Base-by-base conservation (phyloP, 441 rosid genomes). In the Croton laevigatus region DNA sequence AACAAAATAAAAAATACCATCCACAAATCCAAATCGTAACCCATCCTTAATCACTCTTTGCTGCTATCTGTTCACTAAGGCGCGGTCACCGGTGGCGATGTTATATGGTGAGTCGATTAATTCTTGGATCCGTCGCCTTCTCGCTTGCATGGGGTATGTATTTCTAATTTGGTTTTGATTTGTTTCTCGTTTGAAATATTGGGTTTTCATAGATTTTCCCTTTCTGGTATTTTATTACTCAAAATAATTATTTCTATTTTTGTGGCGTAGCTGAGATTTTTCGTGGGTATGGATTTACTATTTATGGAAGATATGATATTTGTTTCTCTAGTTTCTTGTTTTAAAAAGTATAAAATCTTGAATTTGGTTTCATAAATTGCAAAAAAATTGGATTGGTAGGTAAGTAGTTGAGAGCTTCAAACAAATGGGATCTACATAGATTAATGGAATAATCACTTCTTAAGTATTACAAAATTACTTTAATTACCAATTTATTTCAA, bases 111-210 rank as follows among this genome's bases (percentile, higher is more conserved):
- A 79, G 71, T 63, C 74, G 0, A 13, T 63, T 54, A 32, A 63
- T 54, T 48, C 69, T 57, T 71, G 74, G 74, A 71, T 71, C 69
- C 55, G 69, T 54, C 74, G 54, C 34, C 44, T 71, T 71, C 62
- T 71, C 14, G 74, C 69, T 49, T 36, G 71, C 58, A 64, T 87
- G 89, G 89, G 96, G 89, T 86, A 72, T 73, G 71, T 1, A n/a
- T 54, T 12, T 36, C 34, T 8, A 22, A 53, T 59, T 65, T 51
- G 42, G 60, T 34, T 46, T 36, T 48, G 53, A 48, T 13, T 57
- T 27, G 12, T 57, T 11, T 12, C 60, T 23, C 11, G 13, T 57
- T 57, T 11, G 14, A 22, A 10, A 20, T 55, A 0, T 55, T 8
- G 23, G 14, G 1, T 57, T 69, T 27, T 45, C 12, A 10, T 19